phyloP scores from a whole-genome alignment of 805 yeast species.

The Alloascoidea africana region DNA sequence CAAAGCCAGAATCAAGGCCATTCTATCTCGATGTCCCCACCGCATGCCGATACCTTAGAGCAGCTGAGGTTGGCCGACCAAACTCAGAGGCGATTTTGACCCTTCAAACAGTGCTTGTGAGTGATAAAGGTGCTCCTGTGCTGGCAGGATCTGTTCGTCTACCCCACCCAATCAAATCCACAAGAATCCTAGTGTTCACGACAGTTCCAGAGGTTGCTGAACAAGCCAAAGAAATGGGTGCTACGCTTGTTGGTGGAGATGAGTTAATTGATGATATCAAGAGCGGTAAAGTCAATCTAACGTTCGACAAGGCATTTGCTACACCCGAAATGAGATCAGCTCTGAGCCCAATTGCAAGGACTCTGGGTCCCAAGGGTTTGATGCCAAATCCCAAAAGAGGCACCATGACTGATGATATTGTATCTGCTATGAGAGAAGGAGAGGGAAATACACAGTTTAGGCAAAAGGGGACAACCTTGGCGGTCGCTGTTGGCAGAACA shows the following conservation, averaged over 20 bases:
- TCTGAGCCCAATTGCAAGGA: constrained; percentile 55
- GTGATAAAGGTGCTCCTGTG: constrained; percentile 67
- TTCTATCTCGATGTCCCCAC: constrained; percentile 24
- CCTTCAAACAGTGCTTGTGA: constrained; percentile 45
- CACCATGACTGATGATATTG: constrained; percentile 61
- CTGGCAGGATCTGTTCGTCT: constrained; percentile 56
- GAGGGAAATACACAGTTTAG: constrained; percentile 66
- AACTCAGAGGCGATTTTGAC: constrained; percentile 55
- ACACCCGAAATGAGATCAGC: constrained; percentile 65
- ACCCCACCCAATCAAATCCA: constrained; percentile 57
- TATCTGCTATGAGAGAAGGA: constrained; percentile 32
- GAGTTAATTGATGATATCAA: constrained; percentile 51
- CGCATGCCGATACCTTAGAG: constrained; percentile 70
- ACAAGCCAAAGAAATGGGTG: constrained; percentile 43
- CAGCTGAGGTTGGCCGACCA: constrained; percentile 83
- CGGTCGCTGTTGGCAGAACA: constrained; percentile 64
- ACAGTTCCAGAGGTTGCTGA: constrained; percentile 33
- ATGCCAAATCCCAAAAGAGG: constrained; percentile 83
- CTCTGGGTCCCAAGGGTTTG: constrained; percentile 77
- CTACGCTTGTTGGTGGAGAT: constrained; percentile 54
- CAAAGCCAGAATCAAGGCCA: too few relatives aligned
- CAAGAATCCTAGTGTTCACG: constrained; percentile 56
- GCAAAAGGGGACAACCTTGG: constrained; percentile 46
- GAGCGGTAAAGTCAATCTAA: constrained; percentile 32
- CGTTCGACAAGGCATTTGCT: constrained; percentile 68